phyloP scores from a whole-genome alignment of 441 rosid species.

The Kokia cookei region DNA sequence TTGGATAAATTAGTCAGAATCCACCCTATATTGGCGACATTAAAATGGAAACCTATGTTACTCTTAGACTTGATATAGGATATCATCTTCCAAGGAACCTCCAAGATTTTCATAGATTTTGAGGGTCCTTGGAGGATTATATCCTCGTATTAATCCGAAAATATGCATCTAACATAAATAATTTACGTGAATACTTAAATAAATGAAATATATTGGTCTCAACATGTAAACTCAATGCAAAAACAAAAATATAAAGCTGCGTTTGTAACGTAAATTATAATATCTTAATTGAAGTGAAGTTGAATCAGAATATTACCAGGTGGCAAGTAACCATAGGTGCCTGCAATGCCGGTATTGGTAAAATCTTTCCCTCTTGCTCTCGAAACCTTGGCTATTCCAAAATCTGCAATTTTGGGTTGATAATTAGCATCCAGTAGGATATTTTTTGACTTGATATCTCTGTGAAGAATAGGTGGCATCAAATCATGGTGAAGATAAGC shows the following conservation, averaged over 20 bases:
- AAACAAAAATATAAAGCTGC: not conserved
- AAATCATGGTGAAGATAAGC: constrained; percentile 93
- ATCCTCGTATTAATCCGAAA: too few species aligned
- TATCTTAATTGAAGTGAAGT: not conserved
- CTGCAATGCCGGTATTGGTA: constrained; percentile 78
- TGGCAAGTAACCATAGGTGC: constrained; percentile 91
- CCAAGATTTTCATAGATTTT: too few species aligned
- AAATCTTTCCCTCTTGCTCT: constrained; percentile 82
- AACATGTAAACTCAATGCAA: not conserved
- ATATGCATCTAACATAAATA: too few species aligned
- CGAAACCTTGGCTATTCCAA: constrained; percentile 92
- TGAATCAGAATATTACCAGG: constrained; percentile 50
- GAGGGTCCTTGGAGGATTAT: too few species aligned
- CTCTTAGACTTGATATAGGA: too few species aligned
- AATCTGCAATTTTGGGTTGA: constrained; percentile 89
- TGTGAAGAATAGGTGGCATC: constrained; percentile 64
- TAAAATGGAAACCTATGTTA: too few species aligned
- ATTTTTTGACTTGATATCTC: constrained; percentile 90
- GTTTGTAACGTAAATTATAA: not conserved
- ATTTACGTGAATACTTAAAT: too few species aligned
- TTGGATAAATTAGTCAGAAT: too few species aligned
- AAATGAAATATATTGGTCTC: not conserved
- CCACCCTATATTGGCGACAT: too few species aligned
- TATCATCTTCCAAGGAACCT: too few species aligned
- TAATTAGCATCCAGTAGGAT: constrained; percentile 64